Evolutionary conservation across 2,329 filamentous ascomycete genomes (phyloP).

Genomic region (Paradendryphiella salina): DNA sequence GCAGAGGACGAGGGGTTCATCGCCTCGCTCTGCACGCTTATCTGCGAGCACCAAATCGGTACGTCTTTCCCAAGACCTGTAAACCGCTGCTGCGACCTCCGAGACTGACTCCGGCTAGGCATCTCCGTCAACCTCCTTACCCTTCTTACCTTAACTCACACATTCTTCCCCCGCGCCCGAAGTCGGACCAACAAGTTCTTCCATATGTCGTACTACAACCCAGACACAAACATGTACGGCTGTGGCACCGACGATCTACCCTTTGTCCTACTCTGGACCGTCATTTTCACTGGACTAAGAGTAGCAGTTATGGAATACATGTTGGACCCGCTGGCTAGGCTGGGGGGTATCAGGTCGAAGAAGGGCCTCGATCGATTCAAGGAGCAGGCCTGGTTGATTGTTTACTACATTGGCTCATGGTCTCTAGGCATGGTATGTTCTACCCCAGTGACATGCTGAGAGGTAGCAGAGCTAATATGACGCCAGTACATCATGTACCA

Average conservation of each 20-base stretch:
- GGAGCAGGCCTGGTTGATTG: slow-evolving; percentile 88
- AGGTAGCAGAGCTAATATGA: slow-evolving; percentile 16
- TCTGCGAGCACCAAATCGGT: slow-evolving; percentile 82
- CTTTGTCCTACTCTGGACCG: slow-evolving; percentile 75
- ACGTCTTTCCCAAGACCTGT: slow-evolving; percentile 43
- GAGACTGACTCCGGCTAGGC: slow-evolving; percentile 54
- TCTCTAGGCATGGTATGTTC: slow-evolving; percentile 72
- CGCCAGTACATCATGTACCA: slow-evolving; percentile 75
- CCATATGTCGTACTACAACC: slow-evolving; percentile 79
- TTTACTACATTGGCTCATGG: slow-evolving; percentile 85
- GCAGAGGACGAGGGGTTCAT: slow-evolving; percentile 65
- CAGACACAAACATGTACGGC: slow-evolving; percentile 68
- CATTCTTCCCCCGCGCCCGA: slow-evolving; percentile 78
- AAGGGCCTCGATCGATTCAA: slow-evolving; percentile 84
- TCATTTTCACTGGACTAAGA: slow-evolving; percentile 84
- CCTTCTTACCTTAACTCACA: slow-evolving; percentile 79
- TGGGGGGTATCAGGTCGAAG: slow-evolving; percentile 70
- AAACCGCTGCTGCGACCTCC: neutral
- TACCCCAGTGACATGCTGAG: slow-evolving; percentile 3
- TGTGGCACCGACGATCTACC: slow-evolving; percentile 79
- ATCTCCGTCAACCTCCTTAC: slow-evolving; percentile 84
- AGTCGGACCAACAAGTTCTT: slow-evolving; percentile 85
- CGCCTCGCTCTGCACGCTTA: slow-evolving; percentile 66
- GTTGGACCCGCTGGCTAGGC: slow-evolving; percentile 74
- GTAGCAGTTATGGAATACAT: slow-evolving; percentile 86